Conservation (phyloP, 1,284 basidiomycete genomes). For the Cutaneotrichosporon sp. region DNA sequence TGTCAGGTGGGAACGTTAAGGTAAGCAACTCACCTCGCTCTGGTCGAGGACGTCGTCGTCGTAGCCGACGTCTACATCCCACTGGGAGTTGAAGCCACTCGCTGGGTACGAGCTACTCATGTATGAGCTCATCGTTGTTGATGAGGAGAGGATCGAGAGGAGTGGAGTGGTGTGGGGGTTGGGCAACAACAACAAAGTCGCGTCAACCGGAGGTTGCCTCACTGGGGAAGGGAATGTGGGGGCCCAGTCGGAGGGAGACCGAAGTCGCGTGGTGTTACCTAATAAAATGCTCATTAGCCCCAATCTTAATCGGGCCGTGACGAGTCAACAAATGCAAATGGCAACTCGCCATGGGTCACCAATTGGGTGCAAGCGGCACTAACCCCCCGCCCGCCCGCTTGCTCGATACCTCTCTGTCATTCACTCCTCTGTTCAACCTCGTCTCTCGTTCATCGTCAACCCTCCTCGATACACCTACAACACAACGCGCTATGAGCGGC, state of each 20-base stretch:
- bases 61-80: slow-evolving; percentile 43
- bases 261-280: neutral
- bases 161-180: neutral
- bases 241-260: neutral
- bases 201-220: neutral
- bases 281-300: neutral
- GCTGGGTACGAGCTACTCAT: slow-evolving; percentile 31
- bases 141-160: slow-evolving; percentile 2
- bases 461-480: neutral
- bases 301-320: no score
- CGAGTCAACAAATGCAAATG: neutral
- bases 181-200: neutral
- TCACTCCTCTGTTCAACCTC: no score
- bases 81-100: slow-evolving; percentile 33
- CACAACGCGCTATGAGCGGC: slow-evolving; percentile 26
- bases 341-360: no score
- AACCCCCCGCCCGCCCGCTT: no score
- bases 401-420: neutral
- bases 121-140: slow-evolving; percentile 42
- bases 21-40: slow-evolving; percentile 39
- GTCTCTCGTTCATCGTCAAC: neutral
- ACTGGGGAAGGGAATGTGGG: neutral
- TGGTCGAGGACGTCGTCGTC: slow-evolving; percentile 45
- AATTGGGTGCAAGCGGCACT: no score
- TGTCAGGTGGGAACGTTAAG: neutral